Evolutionary conservation across 106 monocot genomes (phyloP), one percentile per base, ranked within the genome.

Genomic region (Triglochin maritima): DNA sequence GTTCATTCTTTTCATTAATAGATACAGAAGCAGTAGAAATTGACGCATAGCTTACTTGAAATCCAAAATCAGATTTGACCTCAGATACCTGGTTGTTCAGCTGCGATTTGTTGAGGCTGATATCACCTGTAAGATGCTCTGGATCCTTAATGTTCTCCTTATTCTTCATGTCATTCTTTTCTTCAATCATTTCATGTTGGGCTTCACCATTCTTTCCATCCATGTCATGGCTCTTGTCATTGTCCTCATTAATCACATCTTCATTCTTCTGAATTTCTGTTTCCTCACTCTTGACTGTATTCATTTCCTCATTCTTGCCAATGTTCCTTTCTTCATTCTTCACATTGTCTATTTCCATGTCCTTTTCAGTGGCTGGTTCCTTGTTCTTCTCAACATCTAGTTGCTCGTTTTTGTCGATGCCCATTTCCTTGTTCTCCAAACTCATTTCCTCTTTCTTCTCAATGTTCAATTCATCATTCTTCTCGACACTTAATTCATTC

Each of bases 71-170:
- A 78, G 70, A 77, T 70, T 74, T 85, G 75, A 88, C 81, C 85
- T 88, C 85, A 82, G 89, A 78, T 94, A 89, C 94, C 86, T 94
- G 89, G 50, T 82, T 81, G 57, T 78, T 72, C 47, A 44, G 63
- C 62, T 85, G 79, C 4, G 78, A 48, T 45, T n/a, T 17, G 63
- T 48, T 57, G 69, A 50, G 63, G 54, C 52, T 59, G 50, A n/a
- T 52, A 61, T 93, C 88, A 64, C 78, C 78, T 12, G 52, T 47
- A 49, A 60, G 47, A 57, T 57, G 68, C 65, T 75, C 49, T 73
- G 73, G 52, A 61, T 83, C 75, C 61, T 78, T 49, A 16, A 56
- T 49, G 57, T 76, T 72, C 59, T 70, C 68, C 46, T 76, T 58
- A 12, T 56, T 56, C 68, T 85, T 74, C 59, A 75, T 51, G 43